Evolutionary conservation across 2,329 filamentous ascomycete species (phyloP), one percentile per base, ranked within the genome.

Genomic region (Microdochium paspali): DNA sequence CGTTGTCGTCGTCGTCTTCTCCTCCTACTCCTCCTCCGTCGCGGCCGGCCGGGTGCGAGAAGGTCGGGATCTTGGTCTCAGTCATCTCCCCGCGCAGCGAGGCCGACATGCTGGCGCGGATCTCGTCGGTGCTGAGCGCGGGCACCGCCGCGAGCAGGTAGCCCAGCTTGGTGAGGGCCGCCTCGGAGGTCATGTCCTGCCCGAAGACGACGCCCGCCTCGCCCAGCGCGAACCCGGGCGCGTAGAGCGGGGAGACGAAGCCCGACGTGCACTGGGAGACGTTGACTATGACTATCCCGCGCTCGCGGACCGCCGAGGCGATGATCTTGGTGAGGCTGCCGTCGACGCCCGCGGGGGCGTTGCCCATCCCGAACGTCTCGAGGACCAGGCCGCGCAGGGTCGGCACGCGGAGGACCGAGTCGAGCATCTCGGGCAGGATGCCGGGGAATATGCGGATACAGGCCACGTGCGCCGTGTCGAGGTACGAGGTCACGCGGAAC

Each of bases 321-420:
- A 95, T 81, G 44, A 91, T 86, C 47, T 81, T 81, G 15, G 85
- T 90, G 62, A 95, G 77, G 46, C 80, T 82, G 48, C 87, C 87
- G 60, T 93, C 87, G 44, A 83, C 76, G 25, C 88, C 89, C 32
- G 85, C 85, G 2, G 90, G 90, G 10, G 90, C 86, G 66, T 95
- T 96, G 48, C 90, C 90, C 62, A 93, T 90, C 50, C 90, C 90
- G 64, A 95, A 95, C 0, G 90, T 95, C 68, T 95, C 90, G 40
- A 96, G 77, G 32, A 96, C 82, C 45, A 95, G 74, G 1, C 90
- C 90, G 44, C 82, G 80, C 13, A 96, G 74, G 44, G 82, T 81
- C n/a, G 87, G 82, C 26, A 90, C 71, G 42, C 77, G 77, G 50
- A 95, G 72, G 15, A 95, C 88, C 1, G 86, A 85, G 60, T 93